phyloP scores from a whole-genome alignment of 2,329 filamentous ascomycete species.

The Laburnicola sp. region DNA sequence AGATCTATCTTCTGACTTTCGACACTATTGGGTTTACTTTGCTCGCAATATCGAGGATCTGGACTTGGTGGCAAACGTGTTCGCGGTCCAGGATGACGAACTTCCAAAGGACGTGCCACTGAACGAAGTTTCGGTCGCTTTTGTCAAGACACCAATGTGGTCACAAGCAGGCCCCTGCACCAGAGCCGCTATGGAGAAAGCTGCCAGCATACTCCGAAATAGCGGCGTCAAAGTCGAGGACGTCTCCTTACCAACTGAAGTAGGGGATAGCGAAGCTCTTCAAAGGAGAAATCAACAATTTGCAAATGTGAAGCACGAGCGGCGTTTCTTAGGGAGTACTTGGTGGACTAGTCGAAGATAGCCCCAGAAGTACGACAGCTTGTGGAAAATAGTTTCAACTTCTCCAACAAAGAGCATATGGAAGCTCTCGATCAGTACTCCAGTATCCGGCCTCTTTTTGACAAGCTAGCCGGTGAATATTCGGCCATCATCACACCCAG shows the following conservation, averaged over 20 bases:
- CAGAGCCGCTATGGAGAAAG: not conserved
- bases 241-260: not conserved
- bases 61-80: conserved; percentile 55
- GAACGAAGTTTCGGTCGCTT: conserved; percentile 51
- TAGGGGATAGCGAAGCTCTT: not conserved
- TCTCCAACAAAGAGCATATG: conserved; percentile 51
- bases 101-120: conserved; percentile 35
- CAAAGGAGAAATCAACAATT: too few relatives aligned
- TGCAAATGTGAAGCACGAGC: conserved; percentile 53
- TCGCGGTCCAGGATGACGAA: conserved; percentile 56
- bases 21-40: conserved; percentile 63
- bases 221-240: not conserved
- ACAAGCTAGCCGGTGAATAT: conserved; percentile 54
- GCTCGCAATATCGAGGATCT: conserved; percentile 60
- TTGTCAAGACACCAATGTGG: not conserved
- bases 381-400: conserved; percentile 50
- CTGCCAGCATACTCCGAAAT: not conserved
- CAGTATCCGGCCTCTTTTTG: conserved; percentile 54
- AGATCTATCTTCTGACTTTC: conserved; percentile 57
- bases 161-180: not conserved
- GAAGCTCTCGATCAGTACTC: conserved; percentile 58
- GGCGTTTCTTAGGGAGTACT: conserved; percentile 57
- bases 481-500: conserved; percentile 59
- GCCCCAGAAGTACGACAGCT: conserved; percentile 48
- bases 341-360: conserved; percentile 50